A percentile compares a stretch with the other conserved stretches of the same genome.
Conservation (phyloP, 1,284 basidiomycete genomes). For the Pyrrhoderma noxium region DNA sequence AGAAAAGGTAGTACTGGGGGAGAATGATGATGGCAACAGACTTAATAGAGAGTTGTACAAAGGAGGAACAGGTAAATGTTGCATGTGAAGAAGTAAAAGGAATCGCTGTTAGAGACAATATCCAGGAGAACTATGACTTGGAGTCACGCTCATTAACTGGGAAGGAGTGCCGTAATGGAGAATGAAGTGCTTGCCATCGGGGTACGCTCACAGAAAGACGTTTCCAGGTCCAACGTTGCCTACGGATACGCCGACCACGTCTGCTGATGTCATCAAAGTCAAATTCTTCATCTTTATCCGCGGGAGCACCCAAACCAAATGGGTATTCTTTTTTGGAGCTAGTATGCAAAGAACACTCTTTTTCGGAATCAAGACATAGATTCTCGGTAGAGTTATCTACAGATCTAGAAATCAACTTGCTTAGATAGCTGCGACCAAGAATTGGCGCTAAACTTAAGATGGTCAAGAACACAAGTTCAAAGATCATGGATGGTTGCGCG, state of each 20-base stretch:
- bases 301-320: neutral
- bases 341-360: neutral
- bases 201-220: constrained; percentile 16
- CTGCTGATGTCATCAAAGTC: constrained; percentile 1
- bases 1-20: neutral
- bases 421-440: constrained; percentile 56
- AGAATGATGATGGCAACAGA: constrained; percentile 3
- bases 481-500: constrained; percentile 60
- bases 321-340: neutral
- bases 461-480: constrained; percentile 67
- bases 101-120: neutral
- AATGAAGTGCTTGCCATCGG: constrained; percentile 10
- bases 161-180: constrained; percentile 8
- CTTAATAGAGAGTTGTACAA: neutral
- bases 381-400: no score
- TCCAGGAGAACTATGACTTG: neutral
- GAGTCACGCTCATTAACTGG: neutral
- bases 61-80: neutral
- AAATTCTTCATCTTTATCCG: neutral
- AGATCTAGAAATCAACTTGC: constrained; percentile 40
- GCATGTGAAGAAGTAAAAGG: neutral
- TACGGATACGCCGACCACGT: constrained; percentile 8
- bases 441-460: constrained; percentile 74
- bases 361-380: no score
- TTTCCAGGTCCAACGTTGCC: constrained; percentile 16